These are phyloP conservation scores for Areca catechu DNA, from an alignment of 176 grass and related monocot genomes.

Conservation along the genomic window DNA sequence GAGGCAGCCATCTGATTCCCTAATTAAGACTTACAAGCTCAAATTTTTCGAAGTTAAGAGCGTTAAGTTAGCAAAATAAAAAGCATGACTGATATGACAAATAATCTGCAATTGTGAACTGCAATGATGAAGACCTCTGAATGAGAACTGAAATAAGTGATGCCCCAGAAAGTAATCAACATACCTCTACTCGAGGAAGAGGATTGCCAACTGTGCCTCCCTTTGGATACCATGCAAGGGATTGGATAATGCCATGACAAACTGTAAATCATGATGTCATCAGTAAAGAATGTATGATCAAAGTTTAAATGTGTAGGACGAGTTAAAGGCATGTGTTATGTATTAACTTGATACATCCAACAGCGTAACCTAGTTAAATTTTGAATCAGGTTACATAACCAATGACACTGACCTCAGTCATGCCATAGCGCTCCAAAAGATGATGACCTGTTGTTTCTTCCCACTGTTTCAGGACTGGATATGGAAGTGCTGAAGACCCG, in stretches of 20 bases:
- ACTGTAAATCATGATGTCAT: constrained; percentile 39
- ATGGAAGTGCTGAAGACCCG: constrained; percentile 94
- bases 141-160: background rate
- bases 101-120: too few relatives aligned
- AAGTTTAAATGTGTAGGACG: background rate
- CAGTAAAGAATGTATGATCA: constrained; percentile 3
- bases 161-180: constrained; percentile 13
- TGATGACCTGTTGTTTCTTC: constrained; percentile 74
- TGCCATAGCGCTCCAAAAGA: constrained; percentile 93
- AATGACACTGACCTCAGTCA: constrained; percentile 72
- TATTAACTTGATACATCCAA: background rate
- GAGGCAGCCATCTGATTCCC: too few relatives aligned
- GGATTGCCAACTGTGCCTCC: constrained; percentile 81
- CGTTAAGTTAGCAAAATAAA: too few relatives aligned
- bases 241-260: constrained; percentile 95
- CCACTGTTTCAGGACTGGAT: constrained; percentile 87
- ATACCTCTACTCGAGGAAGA: constrained; percentile 82
- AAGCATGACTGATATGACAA: too few relatives aligned
- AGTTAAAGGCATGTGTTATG: background rate
- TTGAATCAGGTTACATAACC: background rate
- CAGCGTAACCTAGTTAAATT: too few relatives aligned
- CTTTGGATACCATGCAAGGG: constrained; percentile 71
- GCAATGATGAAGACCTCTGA: too few relatives aligned
- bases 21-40: too few relatives aligned
- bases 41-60: too few relatives aligned